Evolutionary conservation across 164 flowering plant species (phyloP), one percentile per base, ranked within the genome.

Genomic region (Umbilicus rupestris): DNA sequence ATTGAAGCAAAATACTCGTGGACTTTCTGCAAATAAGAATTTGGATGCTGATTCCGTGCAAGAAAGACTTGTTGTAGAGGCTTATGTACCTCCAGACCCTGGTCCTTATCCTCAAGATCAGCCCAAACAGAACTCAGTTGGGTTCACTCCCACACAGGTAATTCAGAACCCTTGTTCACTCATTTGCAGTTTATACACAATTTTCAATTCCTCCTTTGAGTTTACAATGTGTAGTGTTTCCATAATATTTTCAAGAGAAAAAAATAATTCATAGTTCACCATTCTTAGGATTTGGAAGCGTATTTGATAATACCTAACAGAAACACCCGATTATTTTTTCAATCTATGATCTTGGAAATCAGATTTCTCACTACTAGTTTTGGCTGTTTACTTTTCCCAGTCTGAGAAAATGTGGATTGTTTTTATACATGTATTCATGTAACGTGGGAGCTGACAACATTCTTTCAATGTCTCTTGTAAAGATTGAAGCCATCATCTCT

Each of bases 101-200:
- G 99, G 99, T 71, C 99, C 99, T 69, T 95, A 95, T 83, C 99
- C 99, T 30, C 97, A 92, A 79, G 99, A 95, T 77, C 87, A 92
- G 73, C 99, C 99, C 6, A 92, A 87, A 70, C 84, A 84, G 72
- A 95, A 95, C 71, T 83, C 90, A 15, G 97, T 95, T 60, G 82
- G 87, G 78, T 95, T 95, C 77, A 95, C 99, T 30, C 80, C 96
- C 29, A 92, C 92, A 44, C 99, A 95, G 96, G 99, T 95, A 58
- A 45, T 8, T 35, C 42, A 35, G 26, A 5, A 11, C 39, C 1
- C 14, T 41, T 62, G 42, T 2, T 6, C 12, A 39, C 12, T 63
- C 31, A 28, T 28, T 5, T 28, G 33, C 31, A 1, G 1, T 30
- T 55, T 17, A 14, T 30, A 55, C 2, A 26, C 14, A 55, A 11